A percentile compares a stretch with the other conserved stretches of the same genome.
These are phyloP conservation scores for Geotrichum siamense DNA, from an alignment of 1,139 yeast species.

Conservation along the genomic window DNA sequence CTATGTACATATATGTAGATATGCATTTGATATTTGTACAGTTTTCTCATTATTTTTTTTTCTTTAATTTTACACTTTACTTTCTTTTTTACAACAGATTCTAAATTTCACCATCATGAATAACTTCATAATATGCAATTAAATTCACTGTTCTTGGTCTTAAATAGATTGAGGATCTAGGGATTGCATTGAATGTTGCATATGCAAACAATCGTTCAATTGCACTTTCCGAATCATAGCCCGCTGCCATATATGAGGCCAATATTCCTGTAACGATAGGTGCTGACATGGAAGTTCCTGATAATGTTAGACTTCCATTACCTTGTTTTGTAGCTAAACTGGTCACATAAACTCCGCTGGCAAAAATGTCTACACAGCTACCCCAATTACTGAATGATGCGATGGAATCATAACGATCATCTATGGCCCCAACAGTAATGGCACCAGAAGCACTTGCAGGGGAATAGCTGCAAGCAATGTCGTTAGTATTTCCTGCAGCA, in stretches of 20 bases:
- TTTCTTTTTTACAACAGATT: no score
- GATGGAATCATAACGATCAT: conserved; percentile 59
- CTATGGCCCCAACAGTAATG: conserved; percentile 85
- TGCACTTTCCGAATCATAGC: conserved; percentile 36
- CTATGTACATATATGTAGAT: no score
- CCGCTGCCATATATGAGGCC: conserved; percentile 57
- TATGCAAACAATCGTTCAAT: conserved; percentile 23
- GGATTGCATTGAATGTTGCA: conserved; percentile 35
- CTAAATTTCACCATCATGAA: background rate
- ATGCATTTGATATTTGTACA: no score
- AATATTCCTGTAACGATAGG: conserved; percentile 73
- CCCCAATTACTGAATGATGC: conserved; percentile 90
- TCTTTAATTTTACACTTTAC: no score
- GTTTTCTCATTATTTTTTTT: no score
- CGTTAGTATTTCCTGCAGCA: conserved; percentile 83
- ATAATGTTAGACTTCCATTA: conserved; percentile 36
- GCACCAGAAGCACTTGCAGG: conserved; percentile 73
- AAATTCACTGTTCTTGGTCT: conserved; percentile 45
- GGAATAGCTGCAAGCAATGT: conserved; percentile 70
- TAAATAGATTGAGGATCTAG: conserved; percentile 33
- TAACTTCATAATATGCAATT: conserved; percentile 29
- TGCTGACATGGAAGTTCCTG: conserved; percentile 92
- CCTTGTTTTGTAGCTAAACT: conserved; percentile 24
- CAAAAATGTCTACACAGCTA: conserved; percentile 74
- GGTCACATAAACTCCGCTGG: conserved; percentile 65